A percentile compares a stretch with the other conserved stretches of the same genome.
Evolutionary conservation across 1,284 basidiomycete species (phyloP).

Genomic region (Rhodotorula sp.): DNA sequence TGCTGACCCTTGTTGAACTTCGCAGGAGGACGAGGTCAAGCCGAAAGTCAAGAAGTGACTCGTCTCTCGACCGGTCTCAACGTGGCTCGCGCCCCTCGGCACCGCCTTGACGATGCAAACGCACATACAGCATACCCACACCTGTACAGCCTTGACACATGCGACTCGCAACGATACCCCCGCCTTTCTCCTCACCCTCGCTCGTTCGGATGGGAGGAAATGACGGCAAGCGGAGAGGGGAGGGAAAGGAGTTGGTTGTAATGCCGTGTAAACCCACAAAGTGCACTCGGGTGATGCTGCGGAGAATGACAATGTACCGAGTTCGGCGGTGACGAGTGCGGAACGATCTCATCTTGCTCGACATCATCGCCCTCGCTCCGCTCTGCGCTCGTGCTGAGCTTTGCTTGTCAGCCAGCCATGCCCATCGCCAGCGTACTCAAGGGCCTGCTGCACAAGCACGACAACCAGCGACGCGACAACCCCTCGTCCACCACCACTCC

Average conservation of each 20-base stretch:
- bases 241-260: too few relatives aligned
- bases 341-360: not conserved
- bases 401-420: constrained; percentile 2
- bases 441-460: constrained; percentile 14
- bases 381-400: not conserved
- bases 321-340: not conserved
- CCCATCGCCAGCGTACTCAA: constrained; percentile 11
- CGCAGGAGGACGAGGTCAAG: constrained; percentile 21
- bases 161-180: too few relatives aligned
- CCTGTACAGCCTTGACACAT: too few relatives aligned
- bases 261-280: too few relatives aligned
- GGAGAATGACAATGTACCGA: not conserved
- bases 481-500: not conserved
- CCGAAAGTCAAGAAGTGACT: not conserved
- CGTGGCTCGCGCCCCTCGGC: too few relatives aligned
- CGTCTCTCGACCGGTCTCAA: too few relatives aligned
- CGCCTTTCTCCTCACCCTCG: too few relatives aligned
- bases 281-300: not conserved
- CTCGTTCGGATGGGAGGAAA: too few relatives aligned
- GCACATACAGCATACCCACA: too few relatives aligned
- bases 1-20: not conserved
- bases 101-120: too few relatives aligned
- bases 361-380: not conserved
- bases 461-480: constrained; percentile 4
- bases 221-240: too few relatives aligned